phyloP scores from a whole-genome alignment of 1,284 basidiomycete genomes.

The Neonothopanus nambi region DNA sequence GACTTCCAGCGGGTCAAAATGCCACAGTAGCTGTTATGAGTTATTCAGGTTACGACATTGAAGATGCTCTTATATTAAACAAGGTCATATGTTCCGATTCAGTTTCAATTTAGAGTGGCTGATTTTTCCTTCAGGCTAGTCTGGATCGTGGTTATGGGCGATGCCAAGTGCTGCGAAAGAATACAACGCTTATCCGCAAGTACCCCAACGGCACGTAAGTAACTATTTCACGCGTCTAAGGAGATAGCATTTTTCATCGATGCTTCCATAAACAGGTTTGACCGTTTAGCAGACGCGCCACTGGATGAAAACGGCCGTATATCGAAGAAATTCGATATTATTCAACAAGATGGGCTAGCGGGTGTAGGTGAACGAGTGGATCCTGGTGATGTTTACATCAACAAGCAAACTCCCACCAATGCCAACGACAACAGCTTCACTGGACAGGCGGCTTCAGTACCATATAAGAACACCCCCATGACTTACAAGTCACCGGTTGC shows the following conservation, averaged over 20 bases:
- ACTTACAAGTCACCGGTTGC: slow-evolving; percentile 91
- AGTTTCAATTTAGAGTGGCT: background rate
- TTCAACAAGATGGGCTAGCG: slow-evolving; percentile 91
- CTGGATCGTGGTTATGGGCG: slow-evolving; percentile 97
- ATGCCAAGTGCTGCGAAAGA: slow-evolving; percentile 97
- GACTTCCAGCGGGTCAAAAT: slow-evolving; percentile 96
- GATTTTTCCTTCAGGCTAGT: slow-evolving; percentile 61
- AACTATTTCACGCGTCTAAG: slow-evolving; percentile 12
- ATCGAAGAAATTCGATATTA: slow-evolving; percentile 86
- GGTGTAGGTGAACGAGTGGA: slow-evolving; percentile 94
- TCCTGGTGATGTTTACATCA: slow-evolving; percentile 93
- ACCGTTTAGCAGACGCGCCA: slow-evolving; percentile 93
- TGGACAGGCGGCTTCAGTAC: slow-evolving; percentile 75
- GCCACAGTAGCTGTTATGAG: slow-evolving; percentile 99
- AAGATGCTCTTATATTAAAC: slow-evolving; percentile 97
- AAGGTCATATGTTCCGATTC: slow-evolving; percentile 49
- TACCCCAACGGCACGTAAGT: slow-evolving; percentile 97
- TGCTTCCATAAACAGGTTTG: slow-evolving; percentile 58
- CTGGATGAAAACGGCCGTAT: slow-evolving; percentile 78
- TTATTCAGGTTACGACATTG: slow-evolving; percentile 99
- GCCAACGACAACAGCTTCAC: slow-evolving; percentile 85
- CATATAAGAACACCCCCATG: slow-evolving; percentile 90
- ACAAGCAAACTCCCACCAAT: slow-evolving; percentile 94
- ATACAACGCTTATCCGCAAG: slow-evolving; percentile 90
- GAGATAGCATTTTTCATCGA: background rate